A percentile compares a stretch with the other conserved stretches of the same genome.
These are phyloP conservation scores for Triticum monococcum DNA, from an alignment of 176 grass and related monocot genomes.

Conservation along the genomic window DNA sequence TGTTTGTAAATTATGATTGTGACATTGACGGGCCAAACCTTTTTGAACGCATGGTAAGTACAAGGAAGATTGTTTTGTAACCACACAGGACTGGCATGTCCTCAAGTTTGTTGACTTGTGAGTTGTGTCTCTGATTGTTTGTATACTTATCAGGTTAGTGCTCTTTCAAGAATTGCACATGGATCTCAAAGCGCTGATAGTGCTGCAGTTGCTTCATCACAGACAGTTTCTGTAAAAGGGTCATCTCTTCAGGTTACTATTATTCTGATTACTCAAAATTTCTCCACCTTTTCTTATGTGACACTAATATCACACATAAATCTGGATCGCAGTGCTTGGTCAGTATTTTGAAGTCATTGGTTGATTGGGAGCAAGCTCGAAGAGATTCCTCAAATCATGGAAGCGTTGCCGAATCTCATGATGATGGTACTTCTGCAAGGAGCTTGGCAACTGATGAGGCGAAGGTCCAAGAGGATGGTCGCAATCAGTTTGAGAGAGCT, in stretches of 20 bases:
- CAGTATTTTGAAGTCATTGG: constrained; percentile 95
- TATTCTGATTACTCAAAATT: constrained; percentile 20
- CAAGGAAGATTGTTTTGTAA: neutral
- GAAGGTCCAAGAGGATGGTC: constrained; percentile 70
- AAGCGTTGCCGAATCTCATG: constrained; percentile 47
- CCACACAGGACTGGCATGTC: neutral
- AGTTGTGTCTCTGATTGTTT: constrained; percentile 12
- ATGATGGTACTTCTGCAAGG: constrained; percentile 56
- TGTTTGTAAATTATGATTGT: constrained; percentile 99
- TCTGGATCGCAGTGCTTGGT: constrained; percentile 71
- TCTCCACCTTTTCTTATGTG: constrained; percentile 4
- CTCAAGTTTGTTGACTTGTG: constrained; percentile 20
- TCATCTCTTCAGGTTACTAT: constrained; percentile 93
- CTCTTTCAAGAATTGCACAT: constrained; percentile 88
- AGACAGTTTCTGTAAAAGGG: constrained; percentile 84
- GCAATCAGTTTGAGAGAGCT: constrained; percentile 97
- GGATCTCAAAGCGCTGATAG: constrained; percentile 77
- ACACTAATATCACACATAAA: constrained; percentile 31
- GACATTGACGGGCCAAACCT: constrained; percentile 97
- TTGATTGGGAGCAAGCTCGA: constrained; percentile 90
- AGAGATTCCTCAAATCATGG: constrained; percentile 63
- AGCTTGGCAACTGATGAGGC: constrained; percentile 56
- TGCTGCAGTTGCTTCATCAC: constrained; percentile 58
- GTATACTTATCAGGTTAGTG: constrained; percentile 70
- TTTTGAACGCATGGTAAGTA: constrained; percentile 81